Evolutionary conservation across 352 stramenopile genomes (phyloP).

Genomic region (Pelagophyceae sp.): DNA sequence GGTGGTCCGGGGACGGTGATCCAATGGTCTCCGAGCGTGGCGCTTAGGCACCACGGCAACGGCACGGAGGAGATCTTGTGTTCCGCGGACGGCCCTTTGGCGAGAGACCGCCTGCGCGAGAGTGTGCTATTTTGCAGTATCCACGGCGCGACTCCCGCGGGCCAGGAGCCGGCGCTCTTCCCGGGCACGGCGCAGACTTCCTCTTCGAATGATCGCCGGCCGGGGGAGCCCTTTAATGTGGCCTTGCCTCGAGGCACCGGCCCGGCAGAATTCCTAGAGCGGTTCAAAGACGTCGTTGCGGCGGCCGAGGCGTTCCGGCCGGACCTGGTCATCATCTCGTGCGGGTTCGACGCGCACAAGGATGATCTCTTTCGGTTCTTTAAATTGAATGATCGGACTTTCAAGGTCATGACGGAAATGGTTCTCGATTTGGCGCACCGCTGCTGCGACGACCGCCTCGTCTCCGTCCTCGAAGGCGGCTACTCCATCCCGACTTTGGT

Average conservation of each 20-base stretch:
- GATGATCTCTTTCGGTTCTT: slow-evolving; percentile 73
- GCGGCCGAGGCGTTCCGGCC: slow-evolving; percentile 71
- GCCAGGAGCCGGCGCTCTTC: neutral
- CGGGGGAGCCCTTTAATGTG: neutral
- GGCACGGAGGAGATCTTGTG: slow-evolving; percentile 62
- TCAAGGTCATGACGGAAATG: slow-evolving; percentile 57
- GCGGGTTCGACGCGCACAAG: slow-evolving; percentile 85
- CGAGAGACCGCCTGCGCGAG: neutral
- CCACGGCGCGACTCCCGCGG: slow-evolving; percentile 9
- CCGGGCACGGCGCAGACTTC: slow-evolving; percentile 6
- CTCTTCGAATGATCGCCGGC: neutral
- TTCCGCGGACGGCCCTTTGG: slow-evolving; percentile 47
- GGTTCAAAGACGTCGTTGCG: slow-evolving; percentile 61
- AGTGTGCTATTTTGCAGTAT: slow-evolving; percentile 4
- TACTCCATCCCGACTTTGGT: slow-evolving; percentile 52
- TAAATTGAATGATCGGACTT: slow-evolving; percentile 34
- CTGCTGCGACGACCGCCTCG: slow-evolving; percentile 55
- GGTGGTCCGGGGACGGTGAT: too few species aligned
- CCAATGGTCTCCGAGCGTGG: neutral
- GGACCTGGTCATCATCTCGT: slow-evolving; percentile 84
- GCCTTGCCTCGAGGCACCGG: neutral
- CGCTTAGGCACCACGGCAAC: slow-evolving; percentile 67
- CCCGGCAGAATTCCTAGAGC: neutral
- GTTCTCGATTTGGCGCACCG: slow-evolving; percentile 56
- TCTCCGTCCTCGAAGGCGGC: slow-evolving; percentile 68